Conservation (phyloP, 2,329 filamentous ascomycete genomes). For the Blumeriella jaapii region DNA sequence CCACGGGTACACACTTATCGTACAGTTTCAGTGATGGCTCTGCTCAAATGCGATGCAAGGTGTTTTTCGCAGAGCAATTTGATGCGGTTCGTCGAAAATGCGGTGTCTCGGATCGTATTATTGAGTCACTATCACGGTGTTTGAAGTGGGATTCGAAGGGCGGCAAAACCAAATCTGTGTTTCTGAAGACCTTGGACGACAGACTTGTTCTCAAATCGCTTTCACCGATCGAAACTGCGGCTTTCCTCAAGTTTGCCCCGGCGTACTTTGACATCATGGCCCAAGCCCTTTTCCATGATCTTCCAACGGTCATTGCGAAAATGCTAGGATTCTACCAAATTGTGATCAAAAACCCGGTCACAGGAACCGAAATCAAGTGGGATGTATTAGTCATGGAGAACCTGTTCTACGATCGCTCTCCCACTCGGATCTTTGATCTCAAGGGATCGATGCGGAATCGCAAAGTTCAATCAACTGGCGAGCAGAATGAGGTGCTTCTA, state of each 20-base stretch:
- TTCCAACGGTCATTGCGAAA: conserved; percentile 95
- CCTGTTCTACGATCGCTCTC: conserved; percentile 86
- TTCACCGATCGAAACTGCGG: conserved; percentile 81
- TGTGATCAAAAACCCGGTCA: conserved; percentile 87
- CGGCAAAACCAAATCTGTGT: conserved; percentile 94
- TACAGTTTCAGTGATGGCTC: conserved; percentile 91
- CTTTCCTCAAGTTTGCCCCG: conserved; percentile 89
- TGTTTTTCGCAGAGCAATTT: conserved; percentile 97
- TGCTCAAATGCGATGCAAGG: conserved; percentile 95
- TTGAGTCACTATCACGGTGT: conserved; percentile 89
- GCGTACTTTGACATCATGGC: conserved; percentile 98
- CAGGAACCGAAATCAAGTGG: conserved; percentile 86
- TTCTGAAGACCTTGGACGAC: conserved; percentile 92
- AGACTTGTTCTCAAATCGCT: conserved; percentile 72
- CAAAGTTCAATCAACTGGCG: conserved; percentile 89
- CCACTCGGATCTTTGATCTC: conserved; percentile 84
- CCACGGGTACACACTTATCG: conserved; percentile 85
- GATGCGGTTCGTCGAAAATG: conserved; percentile 89
- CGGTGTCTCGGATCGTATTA: conserved; percentile 82
- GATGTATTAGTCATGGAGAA: conserved; percentile 96
- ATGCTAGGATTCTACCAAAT: conserved; percentile 99
- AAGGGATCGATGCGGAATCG: conserved; percentile 98
- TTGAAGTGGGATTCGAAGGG: conserved; percentile 97
- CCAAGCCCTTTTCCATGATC: conserved; percentile 85
- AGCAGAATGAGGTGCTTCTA: conserved; percentile 89